Base-by-base conservation (phyloP, 345 rosid species). In the Acer campestre region DNA sequence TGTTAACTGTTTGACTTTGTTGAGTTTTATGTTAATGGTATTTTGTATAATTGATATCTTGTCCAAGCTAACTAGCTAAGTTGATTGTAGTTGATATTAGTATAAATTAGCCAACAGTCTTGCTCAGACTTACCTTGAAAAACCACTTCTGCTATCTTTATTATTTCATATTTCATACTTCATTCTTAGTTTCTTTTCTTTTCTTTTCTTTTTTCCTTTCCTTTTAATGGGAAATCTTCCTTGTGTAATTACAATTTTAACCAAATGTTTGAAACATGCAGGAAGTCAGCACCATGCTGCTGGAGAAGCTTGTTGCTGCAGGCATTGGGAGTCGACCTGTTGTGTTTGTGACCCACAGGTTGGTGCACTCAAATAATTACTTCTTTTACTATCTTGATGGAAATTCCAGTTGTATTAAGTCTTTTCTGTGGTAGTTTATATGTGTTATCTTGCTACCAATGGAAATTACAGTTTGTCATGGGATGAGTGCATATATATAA, bases 271-370 rank as follows among this genome's bases (percentile, higher is more conserved):
- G 25, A 48, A 75, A 79, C 69, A 53, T 79, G 80, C 86, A 96
- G 99, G 99, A 96, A 86, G 99, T 92, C 59, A 91, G 99, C 85
- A 88, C 92, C 81, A 86, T 83, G 90, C 80, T 92, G 58, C 82
- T 96, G 80, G 87, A 83, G 80, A 89, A 92, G 90, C 94, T 94
- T 46, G 89, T 92, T 77, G 84, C 89, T 69, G 99, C 98, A 14
- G 98, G 99, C 80, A 94, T 96, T 81, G 99, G 98, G 76, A 84
- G 82, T 80, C 92, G 92, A 27, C 99, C 99, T 83, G 97, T 96
- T 84, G 98, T 96, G 66, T 96, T 96, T 85, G 97, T 96, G 82
- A 96, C 99, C 81, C 98, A 96, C 87, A 96, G 99, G 98, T 91
- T 61, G 66, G 78, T 78, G 42, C 18, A 25, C 73, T 65, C 8